phyloP scores from a whole-genome alignment of 768 basidiomycete species.

The Tricholoma furcatifolium region DNA sequence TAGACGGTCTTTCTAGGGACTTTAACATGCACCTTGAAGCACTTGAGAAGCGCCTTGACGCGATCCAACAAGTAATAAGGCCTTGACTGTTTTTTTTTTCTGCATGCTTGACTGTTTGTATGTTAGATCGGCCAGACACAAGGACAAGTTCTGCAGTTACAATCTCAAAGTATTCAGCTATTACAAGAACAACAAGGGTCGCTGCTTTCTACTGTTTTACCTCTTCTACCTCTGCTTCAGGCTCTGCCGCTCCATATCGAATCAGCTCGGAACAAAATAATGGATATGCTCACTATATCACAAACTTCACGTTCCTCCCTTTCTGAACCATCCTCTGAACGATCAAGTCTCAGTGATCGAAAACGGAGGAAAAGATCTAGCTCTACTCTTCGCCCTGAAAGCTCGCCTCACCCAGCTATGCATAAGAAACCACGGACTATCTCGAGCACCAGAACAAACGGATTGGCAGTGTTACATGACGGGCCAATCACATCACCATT shows the following conservation, averaged over 20 bases:
- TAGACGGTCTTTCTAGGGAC: constrained; percentile 41
- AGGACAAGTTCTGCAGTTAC: constrained; percentile 46
- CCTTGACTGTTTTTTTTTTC: background rate
- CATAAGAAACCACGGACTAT: constrained; percentile 14
- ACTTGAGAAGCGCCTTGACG: constrained; percentile 55
- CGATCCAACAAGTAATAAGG: constrained; percentile 45
- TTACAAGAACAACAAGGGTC: constrained; percentile 63
- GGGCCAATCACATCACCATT: background rate
- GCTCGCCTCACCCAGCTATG: constrained; percentile 4
- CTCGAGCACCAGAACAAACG: background rate
- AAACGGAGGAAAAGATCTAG: constrained; percentile 19
- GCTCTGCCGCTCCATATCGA: constrained; percentile 59
- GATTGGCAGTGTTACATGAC: background rate
- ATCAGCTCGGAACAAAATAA: constrained; percentile 31
- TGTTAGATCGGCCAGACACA: constrained; percentile 47
- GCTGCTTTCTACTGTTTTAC: constrained; percentile 52
- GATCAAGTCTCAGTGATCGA: background rate
- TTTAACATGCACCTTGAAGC: constrained; percentile 41
- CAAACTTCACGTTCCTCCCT: constrained; percentile 4
- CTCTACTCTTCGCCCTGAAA: constrained; percentile 13
- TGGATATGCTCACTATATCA: constrained; percentile 27
- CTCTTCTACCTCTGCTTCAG: constrained; percentile 62
- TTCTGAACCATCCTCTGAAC: constrained; percentile 5
- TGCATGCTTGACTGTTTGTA: constrained; percentile 2
- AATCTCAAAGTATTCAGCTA: constrained; percentile 54